These are phyloP conservation scores for Digitaria exilis DNA, from an alignment of 202 grass and related monocot species.

Conservation along the genomic window DNA sequence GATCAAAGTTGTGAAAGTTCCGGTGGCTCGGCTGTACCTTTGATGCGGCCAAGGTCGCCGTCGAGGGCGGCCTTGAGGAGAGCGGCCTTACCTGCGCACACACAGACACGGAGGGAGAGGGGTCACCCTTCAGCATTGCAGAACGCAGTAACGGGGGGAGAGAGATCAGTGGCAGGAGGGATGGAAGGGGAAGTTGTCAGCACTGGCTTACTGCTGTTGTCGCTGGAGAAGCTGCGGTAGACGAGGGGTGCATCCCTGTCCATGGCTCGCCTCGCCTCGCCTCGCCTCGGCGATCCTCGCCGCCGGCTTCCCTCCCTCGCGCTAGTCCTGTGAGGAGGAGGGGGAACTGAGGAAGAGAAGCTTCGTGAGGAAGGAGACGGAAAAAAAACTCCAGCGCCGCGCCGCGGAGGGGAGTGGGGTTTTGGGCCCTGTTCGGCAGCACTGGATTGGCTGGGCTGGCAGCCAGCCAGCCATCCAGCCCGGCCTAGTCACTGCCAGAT, in stretches of 20 bases:
- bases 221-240: not conserved
- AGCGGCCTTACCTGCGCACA: not conserved
- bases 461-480: too few species aligned
- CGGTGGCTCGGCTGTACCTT: not conserved
- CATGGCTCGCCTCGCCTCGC: conserved; percentile 3
- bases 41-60: conserved; percentile 15
- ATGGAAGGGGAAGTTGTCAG: not conserved
- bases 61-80: conserved; percentile 26
- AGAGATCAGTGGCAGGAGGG: not conserved
- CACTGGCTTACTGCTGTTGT: not conserved
- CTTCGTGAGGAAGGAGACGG: not conserved
- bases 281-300: not conserved
- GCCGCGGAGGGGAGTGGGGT: not conserved
- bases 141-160: not conserved
- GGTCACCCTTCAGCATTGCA: not conserved
- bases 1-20: not conserved
- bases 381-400: not conserved
- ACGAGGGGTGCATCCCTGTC: conserved; percentile 12
- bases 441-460: too few species aligned
- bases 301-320: not conserved
- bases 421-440: too few species aligned
- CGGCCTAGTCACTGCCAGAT: too few species aligned
- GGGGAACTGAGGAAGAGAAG: too few species aligned
- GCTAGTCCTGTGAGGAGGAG: not conserved
- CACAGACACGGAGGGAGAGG: not conserved